These are phyloP conservation scores for Penicillium herquei DNA, from an alignment of 495 filamentous ascomycete species.

Conservation along the genomic window DNA sequence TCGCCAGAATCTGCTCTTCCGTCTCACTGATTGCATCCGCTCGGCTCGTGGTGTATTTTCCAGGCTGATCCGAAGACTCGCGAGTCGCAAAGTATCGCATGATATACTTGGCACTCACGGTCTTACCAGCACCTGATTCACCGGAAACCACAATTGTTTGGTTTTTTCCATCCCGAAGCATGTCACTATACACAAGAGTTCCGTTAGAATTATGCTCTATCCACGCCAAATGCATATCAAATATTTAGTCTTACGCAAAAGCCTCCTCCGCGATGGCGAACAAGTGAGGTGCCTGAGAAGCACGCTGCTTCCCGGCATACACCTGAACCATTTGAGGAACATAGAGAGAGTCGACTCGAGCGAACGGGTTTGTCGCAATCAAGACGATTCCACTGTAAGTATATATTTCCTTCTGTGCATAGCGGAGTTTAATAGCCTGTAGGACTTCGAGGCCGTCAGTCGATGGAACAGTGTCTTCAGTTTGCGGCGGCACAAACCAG, in stretches of 20 bases:
- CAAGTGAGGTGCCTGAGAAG: slow-evolving; percentile 94
- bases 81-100: slow-evolving; percentile 99
- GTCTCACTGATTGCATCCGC: slow-evolving; percentile 94
- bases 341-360: slow-evolving; percentile 95
- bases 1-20: slow-evolving; percentile 96
- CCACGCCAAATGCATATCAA: no score
- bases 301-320: slow-evolving; percentile 95
- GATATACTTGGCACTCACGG: slow-evolving; percentile 99
- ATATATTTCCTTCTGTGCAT: slow-evolving; percentile 99
- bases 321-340: slow-evolving; percentile 99
- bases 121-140: slow-evolving; percentile 98
- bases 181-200: slow-evolving; percentile 63
- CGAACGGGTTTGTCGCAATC: slow-evolving; percentile 98
- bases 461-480: background rate
- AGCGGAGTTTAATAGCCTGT: slow-evolving; percentile 96
- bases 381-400: slow-evolving; percentile 99
- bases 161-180: slow-evolving; percentile 93
- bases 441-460: slow-evolving; percentile 65
- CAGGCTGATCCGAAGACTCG: slow-evolving; percentile 87
- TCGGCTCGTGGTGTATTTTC: slow-evolving; percentile 72
- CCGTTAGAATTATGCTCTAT: background rate
- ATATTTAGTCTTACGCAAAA: slow-evolving; percentile 70
- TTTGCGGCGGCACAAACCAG: slow-evolving; percentile 59
- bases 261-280: slow-evolving; percentile 99
- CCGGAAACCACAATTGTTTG: slow-evolving; percentile 99